Evolutionary conservation across 805 yeast genomes (phyloP), one percentile per base, ranked within the genome.

Genomic region (Kuraishia ogatae): DNA sequence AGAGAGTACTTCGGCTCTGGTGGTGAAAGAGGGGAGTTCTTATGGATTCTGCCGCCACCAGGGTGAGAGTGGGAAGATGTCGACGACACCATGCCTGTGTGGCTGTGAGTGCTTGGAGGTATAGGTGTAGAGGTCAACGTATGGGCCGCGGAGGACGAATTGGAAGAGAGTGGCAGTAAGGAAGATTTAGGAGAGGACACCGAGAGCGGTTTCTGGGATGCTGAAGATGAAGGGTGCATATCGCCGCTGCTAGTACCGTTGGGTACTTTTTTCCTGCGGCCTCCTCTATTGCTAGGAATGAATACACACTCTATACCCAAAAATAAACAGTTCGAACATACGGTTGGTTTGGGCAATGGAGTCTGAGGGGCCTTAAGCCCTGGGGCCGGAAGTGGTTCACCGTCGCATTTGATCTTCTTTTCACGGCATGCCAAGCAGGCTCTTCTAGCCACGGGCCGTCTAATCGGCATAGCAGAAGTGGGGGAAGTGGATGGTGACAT

Each of bases 381-480:
- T 47, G 56, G 59, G 19, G 54, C 59, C 0, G 62, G 61, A 3
- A 65, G 61, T 15, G 72, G 62, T 59, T 82, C 87, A 15, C 88
- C 88, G 59, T 83, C 87, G 66, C 89, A 83, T 60, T 82, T 83
- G 58, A 83, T 74, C 61, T 84, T 83, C 68, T 80, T 82, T 60
- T 81, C 85, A 48, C 89, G 78, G 57, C 89, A 83, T 3, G 82
- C 74, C 5, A 84, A 68, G 63, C 88, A 83, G 0, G 88, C 88
- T 51, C 84, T 70, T 56, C 79, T 72, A 0, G 87, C 85, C 1
- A 83, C 87, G 5, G 77, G 71, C 23, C 83, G 67, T 57, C 73
- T 71, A 28, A 61, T 20, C 7, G 52, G 28, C 49, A 47, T 35
- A 15, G 43, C 43, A 10, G 43, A 35, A 8, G 43, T 35, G 43